Base-by-base conservation (phyloP, 106 monocot species). In the Dendrobium huoshanense region DNA sequence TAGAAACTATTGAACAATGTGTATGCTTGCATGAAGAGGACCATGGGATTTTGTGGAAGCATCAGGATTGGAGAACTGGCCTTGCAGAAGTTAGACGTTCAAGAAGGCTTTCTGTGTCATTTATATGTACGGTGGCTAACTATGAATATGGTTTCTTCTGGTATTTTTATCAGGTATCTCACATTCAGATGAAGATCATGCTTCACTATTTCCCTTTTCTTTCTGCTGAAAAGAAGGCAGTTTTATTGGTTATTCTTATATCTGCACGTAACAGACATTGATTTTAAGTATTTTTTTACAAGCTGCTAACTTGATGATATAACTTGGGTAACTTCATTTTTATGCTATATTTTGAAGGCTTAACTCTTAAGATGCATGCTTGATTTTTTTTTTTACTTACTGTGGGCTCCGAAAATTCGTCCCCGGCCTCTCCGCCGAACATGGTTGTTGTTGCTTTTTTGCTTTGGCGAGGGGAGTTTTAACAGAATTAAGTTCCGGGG, bases 41-140 rank as follows among this genome's bases (percentile, higher is more conserved):
- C 77, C 86, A 91, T 75, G 95, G 95, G 25, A 93, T 95, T 55
- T 77, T 95, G 79, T 93, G 95, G 95, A 95, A 95, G 81, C 95
- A 95, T 85, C 95, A 95, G 79, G 95, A 95, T 80, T 95, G 95
- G 95, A 87, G 95, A 88, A 91, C 95, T 56, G 95, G 95, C 8
- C 82, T 95, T 74, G 93, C 95, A 73, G 95, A 95, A 88, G 95
- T 95, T 68, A 84, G 95, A 45, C 80, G 95, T 20, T 95, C 95
- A 18, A 91, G 95, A 81, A 89, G 95, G 82, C 88, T 95, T 75
- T 85, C 88, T 37, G 95, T 95, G 25, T 95, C 95, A 29, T 95
- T 93, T 79, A 93, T 95, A 80, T 95, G 95, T 72, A 95, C 95
- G 41, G 93, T 95, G 65, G 95, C 95, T 70, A 95, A 95, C 80